Base-by-base conservation (phyloP, 2,329 filamentous ascomycete species). In the Neurospora crassa region DNA sequence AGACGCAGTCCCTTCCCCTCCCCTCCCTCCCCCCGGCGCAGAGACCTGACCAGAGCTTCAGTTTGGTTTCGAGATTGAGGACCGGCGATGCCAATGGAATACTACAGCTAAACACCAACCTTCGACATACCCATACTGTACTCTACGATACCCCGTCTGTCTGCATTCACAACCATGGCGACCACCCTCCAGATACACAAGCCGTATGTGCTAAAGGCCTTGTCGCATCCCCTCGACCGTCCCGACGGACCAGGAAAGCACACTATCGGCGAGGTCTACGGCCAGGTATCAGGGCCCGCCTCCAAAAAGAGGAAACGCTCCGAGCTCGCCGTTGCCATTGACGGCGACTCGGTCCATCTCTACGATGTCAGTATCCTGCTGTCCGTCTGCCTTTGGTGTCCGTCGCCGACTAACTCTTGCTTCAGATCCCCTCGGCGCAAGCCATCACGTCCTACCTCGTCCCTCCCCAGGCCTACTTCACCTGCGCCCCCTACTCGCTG, bases 381-480 rank as follows among this genome's bases (percentile, higher is more conserved):
- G 34, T 37, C 34, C 7, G 34, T 37, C 34, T 37, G 34, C 34
- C 34, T 37, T 37, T 37, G 6, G 34, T 37, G 8, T 37, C 29
- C 3, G 29, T 29, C 34, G 34, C 34, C 34, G 1, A 37, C 34
- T 40, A 24, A 69, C 74, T 79, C 5, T 1, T 5, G 8, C 24
- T n/a, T 5, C 74, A 91, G 89, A 83, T 90, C 67, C 84, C 88
- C 3, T 86, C 87, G 3, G 87, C 88, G 6, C 84, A 86, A 73
- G 81, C 90, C 73, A 84, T 91, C 75, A 90, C 89, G 7, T 91
- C 89, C 1, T 91, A 91, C 78, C 88, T 89, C 29, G 86, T 91
- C 72, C 87, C 89, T 37, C 89, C 89, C 1, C 88, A 90, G 78
- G 86, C 89, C 70, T 84, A 83, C 69, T 89, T 91, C 78, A 88